Evolutionary conservation across 768 basidiomycete genomes (phyloP).

Genomic region (Mycena vitilis): DNA sequence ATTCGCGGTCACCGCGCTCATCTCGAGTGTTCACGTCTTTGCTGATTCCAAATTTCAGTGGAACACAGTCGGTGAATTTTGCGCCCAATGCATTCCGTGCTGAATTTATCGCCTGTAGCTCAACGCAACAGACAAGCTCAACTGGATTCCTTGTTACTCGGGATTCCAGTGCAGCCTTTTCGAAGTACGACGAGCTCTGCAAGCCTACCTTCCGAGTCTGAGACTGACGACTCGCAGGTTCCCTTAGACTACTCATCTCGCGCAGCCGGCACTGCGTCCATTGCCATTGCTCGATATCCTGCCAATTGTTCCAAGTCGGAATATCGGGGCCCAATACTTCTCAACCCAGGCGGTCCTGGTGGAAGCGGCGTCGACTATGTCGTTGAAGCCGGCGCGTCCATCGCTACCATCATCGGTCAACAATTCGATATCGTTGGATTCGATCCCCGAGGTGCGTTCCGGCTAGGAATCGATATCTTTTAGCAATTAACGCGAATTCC

Average conservation of each 20-base stretch:
- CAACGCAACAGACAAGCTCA: background rate
- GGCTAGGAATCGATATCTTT: too few relatives aligned
- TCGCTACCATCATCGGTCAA: slow-evolving; percentile 11
- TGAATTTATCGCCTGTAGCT: too few relatives aligned
- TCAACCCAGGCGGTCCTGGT: slow-evolving; percentile 23
- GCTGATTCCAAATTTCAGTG: background rate
- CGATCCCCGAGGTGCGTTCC: slow-evolving; percentile 25
- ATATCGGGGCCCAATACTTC: slow-evolving; percentile 18
- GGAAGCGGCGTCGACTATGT: slow-evolving; percentile 16
- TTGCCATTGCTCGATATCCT: slow-evolving; percentile 15
- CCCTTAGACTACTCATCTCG: slow-evolving; percentile 13
- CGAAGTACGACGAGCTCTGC: background rate
- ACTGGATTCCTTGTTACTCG: background rate
- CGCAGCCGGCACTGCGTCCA: background rate
- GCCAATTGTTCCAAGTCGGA: background rate
- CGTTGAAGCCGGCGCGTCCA: background rate
- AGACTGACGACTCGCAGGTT: background rate
- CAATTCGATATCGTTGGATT: slow-evolving; percentile 23
- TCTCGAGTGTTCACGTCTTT: background rate
- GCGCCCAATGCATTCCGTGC: too few relatives aligned
- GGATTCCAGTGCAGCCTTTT: background rate
- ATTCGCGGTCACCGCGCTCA: background rate
- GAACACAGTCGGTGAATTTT: background rate
- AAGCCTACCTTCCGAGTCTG: too few relatives aligned
- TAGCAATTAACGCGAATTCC: too few relatives aligned